phyloP scores from a whole-genome alignment of 2,329 filamentous ascomycete species.

The Fonsecaea pedrosoi region DNA sequence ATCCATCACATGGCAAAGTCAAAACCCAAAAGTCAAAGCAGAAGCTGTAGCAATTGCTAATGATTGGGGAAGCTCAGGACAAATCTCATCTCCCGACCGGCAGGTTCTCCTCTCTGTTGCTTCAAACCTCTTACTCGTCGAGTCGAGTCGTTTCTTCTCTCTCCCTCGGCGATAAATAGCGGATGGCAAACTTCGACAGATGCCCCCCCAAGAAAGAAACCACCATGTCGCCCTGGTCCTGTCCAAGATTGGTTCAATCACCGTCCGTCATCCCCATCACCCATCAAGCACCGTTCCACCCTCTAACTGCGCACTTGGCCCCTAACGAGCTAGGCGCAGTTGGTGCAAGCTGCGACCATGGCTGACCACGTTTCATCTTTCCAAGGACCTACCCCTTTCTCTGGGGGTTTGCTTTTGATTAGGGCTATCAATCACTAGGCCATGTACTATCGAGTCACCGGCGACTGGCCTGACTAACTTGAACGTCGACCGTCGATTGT shows the following conservation, averaged over 20 bases:
- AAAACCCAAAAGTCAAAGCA: background rate
- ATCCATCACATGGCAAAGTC: conserved; percentile 18
- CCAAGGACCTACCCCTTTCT: conserved; percentile 24
- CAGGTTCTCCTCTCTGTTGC: background rate
- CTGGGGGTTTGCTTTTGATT: background rate
- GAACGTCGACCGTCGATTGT: background rate
- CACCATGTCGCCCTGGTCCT: background rate
- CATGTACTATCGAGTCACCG: background rate
- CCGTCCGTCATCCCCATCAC: conserved; percentile 1
- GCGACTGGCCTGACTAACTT: background rate
- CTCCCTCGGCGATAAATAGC: background rate
- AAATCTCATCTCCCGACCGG: background rate
- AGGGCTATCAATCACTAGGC: background rate
- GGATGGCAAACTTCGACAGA: background rate
- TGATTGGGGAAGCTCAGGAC: background rate
- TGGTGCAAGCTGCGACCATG: conserved; percentile 7
- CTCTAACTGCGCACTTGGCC: background rate
- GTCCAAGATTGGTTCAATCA: conserved; percentile 2
- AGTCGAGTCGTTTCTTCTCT: background rate
- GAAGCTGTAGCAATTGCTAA: background rate
- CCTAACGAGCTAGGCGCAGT: conserved; percentile 8
- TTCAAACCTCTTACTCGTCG: background rate
- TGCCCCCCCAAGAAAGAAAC: background rate
- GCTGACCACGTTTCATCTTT: conserved; percentile 26
- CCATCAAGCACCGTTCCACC: conserved; percentile 3